phyloP scores from a whole-genome alignment of 495 filamentous ascomycete genomes.

The Penicillium antarcticum region DNA sequence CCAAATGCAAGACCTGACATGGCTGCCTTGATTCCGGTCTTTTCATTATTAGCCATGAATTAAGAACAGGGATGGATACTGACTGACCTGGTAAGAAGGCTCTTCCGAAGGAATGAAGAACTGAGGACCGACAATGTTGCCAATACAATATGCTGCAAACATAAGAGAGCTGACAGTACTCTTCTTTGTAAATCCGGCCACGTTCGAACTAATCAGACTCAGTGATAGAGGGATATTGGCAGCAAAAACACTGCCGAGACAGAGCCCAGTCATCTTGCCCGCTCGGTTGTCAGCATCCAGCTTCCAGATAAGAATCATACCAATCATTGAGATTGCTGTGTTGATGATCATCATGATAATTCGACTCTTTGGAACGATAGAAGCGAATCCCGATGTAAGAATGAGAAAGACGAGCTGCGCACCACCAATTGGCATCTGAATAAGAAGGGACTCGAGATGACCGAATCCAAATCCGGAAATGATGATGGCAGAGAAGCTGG shows the following conservation, averaged over 20 bases:
- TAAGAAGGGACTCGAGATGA: conserved; percentile 33
- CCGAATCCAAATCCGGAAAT: conserved; percentile 40
- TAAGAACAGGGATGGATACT: not conserved
- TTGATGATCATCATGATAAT: conserved; percentile 36
- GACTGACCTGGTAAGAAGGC: conserved; percentile 31
- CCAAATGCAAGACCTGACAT: conserved; percentile 26
- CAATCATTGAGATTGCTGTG: conserved; percentile 39
- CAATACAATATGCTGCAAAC: conserved; percentile 36
- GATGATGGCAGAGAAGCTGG: conserved; percentile 42
- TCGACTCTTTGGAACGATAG: conserved; percentile 19
- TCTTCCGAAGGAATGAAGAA: conserved; percentile 32
- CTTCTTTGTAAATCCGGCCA: conserved; percentile 66
- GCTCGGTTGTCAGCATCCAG: conserved; percentile 47
- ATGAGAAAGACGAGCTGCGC: conserved; percentile 37
- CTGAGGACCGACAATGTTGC: conserved; percentile 39
- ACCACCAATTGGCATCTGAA: conserved; percentile 33
- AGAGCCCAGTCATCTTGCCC: conserved; percentile 54
- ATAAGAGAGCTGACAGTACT: conserved; percentile 38
- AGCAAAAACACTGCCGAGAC: conserved; percentile 47
- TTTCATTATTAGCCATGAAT: not conserved
- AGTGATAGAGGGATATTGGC: conserved; percentile 56
- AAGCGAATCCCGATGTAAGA: conserved; percentile 28
- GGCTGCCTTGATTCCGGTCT: conserved; percentile 30
- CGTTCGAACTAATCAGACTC: conserved; percentile 55
- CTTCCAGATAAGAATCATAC: conserved; percentile 56